Evolutionary conservation across 2,329 filamentous ascomycete genomes (phyloP).

Genomic region (Colletotrichum falcatum): DNA sequence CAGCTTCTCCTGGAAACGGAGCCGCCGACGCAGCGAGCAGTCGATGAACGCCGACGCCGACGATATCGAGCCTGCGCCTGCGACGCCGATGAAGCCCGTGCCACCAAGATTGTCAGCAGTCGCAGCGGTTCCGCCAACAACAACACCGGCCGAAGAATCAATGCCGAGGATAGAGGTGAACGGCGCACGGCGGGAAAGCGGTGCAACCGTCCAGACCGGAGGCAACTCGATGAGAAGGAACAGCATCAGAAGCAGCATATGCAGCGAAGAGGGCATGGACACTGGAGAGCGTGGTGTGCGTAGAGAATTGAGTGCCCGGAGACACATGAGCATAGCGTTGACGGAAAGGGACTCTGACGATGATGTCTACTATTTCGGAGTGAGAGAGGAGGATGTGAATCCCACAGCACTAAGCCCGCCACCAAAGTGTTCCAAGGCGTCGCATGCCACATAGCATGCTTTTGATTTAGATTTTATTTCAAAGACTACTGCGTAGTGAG

Average conservation of each 20-base stretch:
- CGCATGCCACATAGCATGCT: no score
- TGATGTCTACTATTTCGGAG: constrained; percentile 30
- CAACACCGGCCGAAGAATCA: background rate
- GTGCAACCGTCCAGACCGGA: background rate
- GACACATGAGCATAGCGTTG: constrained; percentile 28
- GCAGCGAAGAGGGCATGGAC: constrained; percentile 7
- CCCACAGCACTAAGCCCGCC: constrained; percentile 35
- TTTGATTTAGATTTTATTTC: no score
- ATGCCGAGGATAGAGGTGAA: constrained; percentile 16
- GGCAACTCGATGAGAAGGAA: background rate
- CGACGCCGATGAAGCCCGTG: background rate
- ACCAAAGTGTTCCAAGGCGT: constrained; percentile 17
- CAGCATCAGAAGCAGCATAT: constrained; percentile 19
- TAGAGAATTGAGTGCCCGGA: constrained; percentile 12
- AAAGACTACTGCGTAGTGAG: no score
- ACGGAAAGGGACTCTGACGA: constrained; percentile 39
- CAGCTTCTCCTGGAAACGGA: constrained; percentile 27
- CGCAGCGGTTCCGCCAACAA: background rate
- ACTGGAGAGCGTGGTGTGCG: background rate
- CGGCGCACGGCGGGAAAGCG: constrained; percentile 10
- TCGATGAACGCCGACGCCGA: constrained; percentile 11
- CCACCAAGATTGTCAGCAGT: background rate
- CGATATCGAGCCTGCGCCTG: constrained; percentile 21
- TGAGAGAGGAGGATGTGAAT: constrained; percentile 23
- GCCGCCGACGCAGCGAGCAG: constrained; percentile 26